Evolutionary conservation across 148 eudicot species (phyloP).

Genomic region (Pouteria glomerata): DNA sequence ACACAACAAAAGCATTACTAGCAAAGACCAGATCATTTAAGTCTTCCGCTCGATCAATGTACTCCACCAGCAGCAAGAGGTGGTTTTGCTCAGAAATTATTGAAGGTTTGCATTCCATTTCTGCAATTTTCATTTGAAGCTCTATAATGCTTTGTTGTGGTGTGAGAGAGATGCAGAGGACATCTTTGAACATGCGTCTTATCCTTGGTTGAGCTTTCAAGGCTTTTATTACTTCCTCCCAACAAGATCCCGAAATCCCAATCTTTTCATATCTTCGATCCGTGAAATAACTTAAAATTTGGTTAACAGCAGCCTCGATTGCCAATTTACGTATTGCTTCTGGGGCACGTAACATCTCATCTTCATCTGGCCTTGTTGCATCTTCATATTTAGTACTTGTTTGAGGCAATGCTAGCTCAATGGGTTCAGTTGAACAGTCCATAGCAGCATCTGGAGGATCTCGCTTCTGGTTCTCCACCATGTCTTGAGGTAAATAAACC

Average conservation of each 20-base stretch:
- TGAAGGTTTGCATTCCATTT: background rate
- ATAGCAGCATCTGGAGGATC: background rate
- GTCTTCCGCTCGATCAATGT: background rate
- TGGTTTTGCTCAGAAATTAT: background rate
- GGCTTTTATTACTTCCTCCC: background rate
- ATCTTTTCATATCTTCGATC: background rate
- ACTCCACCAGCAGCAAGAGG: background rate
- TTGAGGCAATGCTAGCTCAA: background rate
- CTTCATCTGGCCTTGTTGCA: background rate
- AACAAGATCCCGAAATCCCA: conserved; percentile 1
- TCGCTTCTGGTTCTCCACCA: background rate
- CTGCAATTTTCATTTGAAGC: background rate
- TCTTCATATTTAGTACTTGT: background rate
- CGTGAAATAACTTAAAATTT: background rate
- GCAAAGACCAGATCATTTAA: background rate
- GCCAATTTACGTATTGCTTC: background rate
- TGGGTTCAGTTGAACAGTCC: background rate
- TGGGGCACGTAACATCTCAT: background rate
- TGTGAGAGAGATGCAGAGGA: background rate
- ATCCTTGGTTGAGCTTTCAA: conserved; percentile 1
- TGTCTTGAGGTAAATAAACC: background rate
- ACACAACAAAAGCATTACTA: background rate
- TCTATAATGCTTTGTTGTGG: background rate
- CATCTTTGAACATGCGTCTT: background rate
- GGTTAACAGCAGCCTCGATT: background rate